phyloP scores from a whole-genome alignment of 2,329 filamentous ascomycete species.

The Chlorencoelia australis region DNA sequence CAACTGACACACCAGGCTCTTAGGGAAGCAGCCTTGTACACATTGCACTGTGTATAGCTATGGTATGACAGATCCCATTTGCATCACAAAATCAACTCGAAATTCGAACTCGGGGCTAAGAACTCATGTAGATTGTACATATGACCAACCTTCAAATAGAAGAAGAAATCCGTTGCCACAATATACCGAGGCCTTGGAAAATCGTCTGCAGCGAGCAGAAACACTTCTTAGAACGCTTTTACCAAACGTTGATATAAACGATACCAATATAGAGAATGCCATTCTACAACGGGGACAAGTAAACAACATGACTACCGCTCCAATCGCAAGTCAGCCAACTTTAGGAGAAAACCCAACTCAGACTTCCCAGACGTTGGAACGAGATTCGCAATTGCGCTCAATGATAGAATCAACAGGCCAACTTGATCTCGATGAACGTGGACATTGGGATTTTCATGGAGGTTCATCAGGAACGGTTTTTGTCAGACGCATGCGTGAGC shows the following conservation, averaged over 20 bases:
- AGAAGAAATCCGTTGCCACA: slow-evolving; percentile 62
- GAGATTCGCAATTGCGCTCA: slow-evolving; percentile 71
- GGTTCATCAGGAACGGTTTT: slow-evolving; percentile 89
- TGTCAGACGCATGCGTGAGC: slow-evolving; percentile 74
- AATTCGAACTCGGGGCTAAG: slow-evolving; percentile 8
- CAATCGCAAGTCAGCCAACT: slow-evolving; percentile 10
- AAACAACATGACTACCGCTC: slow-evolving; percentile 32
- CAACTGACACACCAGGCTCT: no score
- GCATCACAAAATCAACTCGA: no score
- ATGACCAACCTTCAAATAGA: slow-evolving; percentile 69
- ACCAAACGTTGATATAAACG: slow-evolving; percentile 62
- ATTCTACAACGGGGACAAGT: slow-evolving; percentile 51
- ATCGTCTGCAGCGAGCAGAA: slow-evolving; percentile 59
- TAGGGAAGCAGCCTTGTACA: slow-evolving; percentile 76
- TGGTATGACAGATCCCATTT: slow-evolving; percentile 50
- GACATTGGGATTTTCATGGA: slow-evolving; percentile 91
- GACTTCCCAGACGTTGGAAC: slow-evolving; percentile 28
- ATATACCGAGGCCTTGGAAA: slow-evolving; percentile 63
- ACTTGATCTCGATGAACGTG: slow-evolving; percentile 82
- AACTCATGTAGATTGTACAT: slow-evolving; percentile 55
- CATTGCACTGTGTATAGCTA: slow-evolving; percentile 98
- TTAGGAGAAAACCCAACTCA: not conserved
- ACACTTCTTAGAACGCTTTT: slow-evolving; percentile 51
- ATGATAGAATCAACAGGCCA: slow-evolving; percentile 93
- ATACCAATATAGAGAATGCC: slow-evolving; percentile 70